Evolutionary conservation across 177 flowering plant species (phyloP).

Genomic region (Vitis hybrid): DNA sequence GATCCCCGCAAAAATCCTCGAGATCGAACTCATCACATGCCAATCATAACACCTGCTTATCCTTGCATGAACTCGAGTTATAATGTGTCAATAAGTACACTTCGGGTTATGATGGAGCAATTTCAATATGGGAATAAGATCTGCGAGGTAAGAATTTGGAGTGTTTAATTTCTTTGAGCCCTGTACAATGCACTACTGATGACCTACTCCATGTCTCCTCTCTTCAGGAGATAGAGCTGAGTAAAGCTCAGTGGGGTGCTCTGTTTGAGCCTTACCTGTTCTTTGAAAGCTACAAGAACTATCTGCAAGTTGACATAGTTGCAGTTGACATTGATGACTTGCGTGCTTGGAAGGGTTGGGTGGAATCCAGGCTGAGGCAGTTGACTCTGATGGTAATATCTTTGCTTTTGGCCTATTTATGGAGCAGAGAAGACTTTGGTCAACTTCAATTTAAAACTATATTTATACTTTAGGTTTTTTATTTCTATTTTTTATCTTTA

Average conservation of each 20-base stretch:
- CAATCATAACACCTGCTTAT: conserved; percentile 93
- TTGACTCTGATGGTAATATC: conserved; percentile 71
- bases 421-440: too few species aligned
- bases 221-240: conserved; percentile 84
- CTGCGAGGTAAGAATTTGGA: conserved; percentile 56
- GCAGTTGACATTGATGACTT: conserved; percentile 82
- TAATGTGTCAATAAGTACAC: conserved; percentile 86
- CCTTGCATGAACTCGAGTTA: conserved; percentile 98
- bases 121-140: conserved; percentile 68
- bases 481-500: neutral
- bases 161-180: too few species aligned
- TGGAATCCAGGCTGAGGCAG: conserved; percentile 86
- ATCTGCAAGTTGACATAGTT: conserved; percentile 80
- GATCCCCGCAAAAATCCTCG: conserved; percentile 81
- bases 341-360: conserved; percentile 94
- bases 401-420: too few species aligned
- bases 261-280: conserved; percentile 83
- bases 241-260: conserved; percentile 70
- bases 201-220: neutral
- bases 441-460: too few species aligned
- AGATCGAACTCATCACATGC: conserved; percentile 85
- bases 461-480: neutral
- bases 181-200: too few species aligned
- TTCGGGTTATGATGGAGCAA: conserved; percentile 89
- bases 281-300: conserved; percentile 85